phyloP scores from a whole-genome alignment of 2,329 filamentous ascomycete species.

The Aspergillus sp. region DNA sequence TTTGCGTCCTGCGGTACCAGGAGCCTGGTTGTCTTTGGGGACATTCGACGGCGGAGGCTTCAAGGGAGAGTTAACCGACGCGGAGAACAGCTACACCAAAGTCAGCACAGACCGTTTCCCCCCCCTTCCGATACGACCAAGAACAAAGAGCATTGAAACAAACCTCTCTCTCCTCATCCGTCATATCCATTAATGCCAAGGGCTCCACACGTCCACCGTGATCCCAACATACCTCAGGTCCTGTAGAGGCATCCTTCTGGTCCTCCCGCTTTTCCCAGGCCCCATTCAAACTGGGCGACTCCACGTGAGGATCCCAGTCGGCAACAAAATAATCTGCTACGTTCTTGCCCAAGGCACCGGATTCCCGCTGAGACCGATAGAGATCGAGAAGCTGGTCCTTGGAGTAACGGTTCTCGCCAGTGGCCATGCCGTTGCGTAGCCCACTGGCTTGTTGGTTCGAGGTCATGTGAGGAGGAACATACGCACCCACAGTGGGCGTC shows the following conservation, averaged over 20 bases:
- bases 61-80: constrained; percentile 86
- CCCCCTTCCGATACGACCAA: not conserved
- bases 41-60: constrained; percentile 68
- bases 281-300: constrained; percentile 54
- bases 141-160: constrained; percentile 13
- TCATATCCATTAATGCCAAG: constrained; percentile 64
- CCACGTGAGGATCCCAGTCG: constrained; percentile 68
- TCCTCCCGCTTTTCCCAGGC: constrained; percentile 75
- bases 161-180: constrained; percentile 58
- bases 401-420: constrained; percentile 57
- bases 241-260: constrained; percentile 62
- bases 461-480: constrained; percentile 55
- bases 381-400: constrained; percentile 72
- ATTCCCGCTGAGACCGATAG: constrained; percentile 52
- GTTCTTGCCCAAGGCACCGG: constrained; percentile 49
- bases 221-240: constrained; percentile 92
- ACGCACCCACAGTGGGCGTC: constrained; percentile 40
- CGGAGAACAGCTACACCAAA: constrained; percentile 59
- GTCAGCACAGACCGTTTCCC: constrained; percentile 14
- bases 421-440: constrained; percentile 46
- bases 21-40: constrained; percentile 47
- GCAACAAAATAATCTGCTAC: constrained; percentile 62
- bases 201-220: constrained; percentile 60
- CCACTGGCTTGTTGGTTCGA: constrained; percentile 39
- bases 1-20: constrained; percentile 57